Evolutionary conservation across 768 basidiomycete species (phyloP), one percentile per base, ranked within the genome.

Genomic region (Phanerochaete carnosa): DNA sequence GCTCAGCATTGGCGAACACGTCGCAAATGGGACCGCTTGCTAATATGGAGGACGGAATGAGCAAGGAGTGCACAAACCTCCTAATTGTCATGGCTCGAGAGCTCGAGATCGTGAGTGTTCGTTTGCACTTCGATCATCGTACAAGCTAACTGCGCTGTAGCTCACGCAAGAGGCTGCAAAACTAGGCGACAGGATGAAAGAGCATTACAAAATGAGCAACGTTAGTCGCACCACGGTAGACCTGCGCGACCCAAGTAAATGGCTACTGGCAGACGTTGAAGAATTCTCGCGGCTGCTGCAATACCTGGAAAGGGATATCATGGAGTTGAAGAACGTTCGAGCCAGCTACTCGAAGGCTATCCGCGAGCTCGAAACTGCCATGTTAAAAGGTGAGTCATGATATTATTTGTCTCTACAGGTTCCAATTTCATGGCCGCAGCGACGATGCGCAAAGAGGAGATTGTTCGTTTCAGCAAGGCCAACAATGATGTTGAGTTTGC

Each of bases 381-480:
- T 92, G 72, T 77, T 93, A 3, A 88, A 86, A 76, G 85, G 91
- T 87, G 56, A 28, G 77, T 19, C 52, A 35, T 26, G 61, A 7
- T 2, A 26, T 15, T 22, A 16, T 37, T 16, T 35, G n/a, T 25
- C 49, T 8, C 26, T 12, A 16, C 37, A 25, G 61, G 59, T n/a
- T 25, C 22, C 25, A n/a, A 23, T 57, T 19, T 47, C 53, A 28
- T 23, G 39, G 23, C 12, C 47, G 43, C 67, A 96, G 95, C 88
- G 43, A 86, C 84, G 53, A 92, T 90, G 61, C 85, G 90, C 64
- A 83, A 83, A 65, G 94, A 95, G 69, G 94, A 97, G 68, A 89
- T 93, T 26, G 77, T 79, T 19, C 84, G 92, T 4, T 95, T 93
- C 72, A 80, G 87, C 57, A 85, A 84, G 65, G 94, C 94, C 1